These are phyloP conservation scores for Crithidia mellificae DNA, from an alignment of 208 protist genomes.

Conservation along the genomic window DNA sequence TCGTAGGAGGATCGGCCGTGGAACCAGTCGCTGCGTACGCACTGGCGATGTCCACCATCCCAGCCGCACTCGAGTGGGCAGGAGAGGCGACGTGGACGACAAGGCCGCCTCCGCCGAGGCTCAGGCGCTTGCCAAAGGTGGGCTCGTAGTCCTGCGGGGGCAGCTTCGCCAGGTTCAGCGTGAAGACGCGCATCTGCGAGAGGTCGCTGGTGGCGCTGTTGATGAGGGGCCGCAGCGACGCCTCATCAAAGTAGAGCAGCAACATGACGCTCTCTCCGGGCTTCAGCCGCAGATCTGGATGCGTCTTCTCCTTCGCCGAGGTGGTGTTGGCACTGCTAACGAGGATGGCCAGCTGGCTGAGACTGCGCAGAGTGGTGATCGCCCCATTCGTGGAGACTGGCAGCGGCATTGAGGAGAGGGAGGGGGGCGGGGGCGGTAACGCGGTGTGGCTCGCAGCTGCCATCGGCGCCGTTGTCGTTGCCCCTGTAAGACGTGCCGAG, in stretches of 20 bases:
- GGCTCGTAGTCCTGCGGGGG: constrained; percentile 53
- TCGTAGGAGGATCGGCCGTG: too few species aligned
- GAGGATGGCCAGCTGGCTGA: constrained; percentile 42
- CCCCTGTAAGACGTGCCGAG: background rate
- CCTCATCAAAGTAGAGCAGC: constrained; percentile 45
- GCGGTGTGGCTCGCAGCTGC: too few species aligned
- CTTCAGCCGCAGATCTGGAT: constrained; percentile 31
- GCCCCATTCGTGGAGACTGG: constrained; percentile 30
- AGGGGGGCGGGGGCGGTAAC: background rate
- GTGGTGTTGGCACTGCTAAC: constrained; percentile 27
- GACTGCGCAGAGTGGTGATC: constrained; percentile 44
- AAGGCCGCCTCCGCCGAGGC: background rate
- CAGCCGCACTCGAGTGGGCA: background rate
- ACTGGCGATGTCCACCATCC: too few species aligned
- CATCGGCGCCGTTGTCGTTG: too few species aligned
- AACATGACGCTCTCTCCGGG: constrained; percentile 69
- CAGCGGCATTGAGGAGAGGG: background rate
- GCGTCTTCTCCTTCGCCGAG: constrained; percentile 12
- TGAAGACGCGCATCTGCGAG: constrained; percentile 65
- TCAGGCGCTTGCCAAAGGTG: constrained; percentile 1
- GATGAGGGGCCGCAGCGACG: constrained; percentile 34
- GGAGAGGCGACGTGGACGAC: background rate
- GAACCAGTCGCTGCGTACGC: too few species aligned
- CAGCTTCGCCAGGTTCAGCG: constrained; percentile 59
- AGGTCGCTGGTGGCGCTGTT: constrained; percentile 44